Evolutionary conservation across 1,284 basidiomycete species (phyloP).

Genomic region (Sporisorium iseilematis-ciliati): DNA sequence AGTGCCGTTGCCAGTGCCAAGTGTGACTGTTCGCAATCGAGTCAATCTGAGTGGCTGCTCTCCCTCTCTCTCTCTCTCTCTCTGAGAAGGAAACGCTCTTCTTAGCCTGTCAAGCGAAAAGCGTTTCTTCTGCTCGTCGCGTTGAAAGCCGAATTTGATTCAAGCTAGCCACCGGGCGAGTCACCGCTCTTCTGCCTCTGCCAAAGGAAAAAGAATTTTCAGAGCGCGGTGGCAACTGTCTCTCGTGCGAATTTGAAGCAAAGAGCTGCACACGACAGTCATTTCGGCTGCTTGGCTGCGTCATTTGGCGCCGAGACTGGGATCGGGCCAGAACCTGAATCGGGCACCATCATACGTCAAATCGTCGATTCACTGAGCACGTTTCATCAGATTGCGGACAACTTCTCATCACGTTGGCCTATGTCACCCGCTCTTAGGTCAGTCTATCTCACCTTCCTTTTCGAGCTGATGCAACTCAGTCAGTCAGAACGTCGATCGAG

Average conservation of each 20-base stretch:
- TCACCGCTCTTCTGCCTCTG: not conserved
- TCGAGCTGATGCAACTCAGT: too few species aligned
- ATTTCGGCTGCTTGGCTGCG: not conserved
- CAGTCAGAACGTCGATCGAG: too few species aligned
- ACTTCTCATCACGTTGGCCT: too few species aligned
- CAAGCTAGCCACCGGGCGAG: not conserved
- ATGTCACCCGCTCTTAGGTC: too few species aligned
- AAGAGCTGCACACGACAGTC: not conserved
- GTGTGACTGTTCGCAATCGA: not conserved
- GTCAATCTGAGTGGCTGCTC: constrained; percentile 13
- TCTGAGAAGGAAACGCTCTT: not conserved
- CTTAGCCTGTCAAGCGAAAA: not conserved
- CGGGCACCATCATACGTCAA: too few species aligned
- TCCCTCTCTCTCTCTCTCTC: too few species aligned
- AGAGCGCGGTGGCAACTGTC: not conserved
- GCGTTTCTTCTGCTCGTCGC: not conserved
- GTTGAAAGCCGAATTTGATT: constrained; percentile 12
- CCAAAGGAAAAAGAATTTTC: constrained; percentile 2
- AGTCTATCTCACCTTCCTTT: too few species aligned
- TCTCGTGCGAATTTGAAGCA: not conserved
- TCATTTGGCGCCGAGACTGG: too few species aligned
- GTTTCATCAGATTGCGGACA: too few species aligned
- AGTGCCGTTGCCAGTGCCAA: too few species aligned
- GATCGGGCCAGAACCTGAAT: too few species aligned
- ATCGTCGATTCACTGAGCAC: too few species aligned